These are phyloP conservation scores for Thalassiosira livingstoniorum DNA, from an alignment of 352 stramenopile genomes.

Conservation along the genomic window DNA sequence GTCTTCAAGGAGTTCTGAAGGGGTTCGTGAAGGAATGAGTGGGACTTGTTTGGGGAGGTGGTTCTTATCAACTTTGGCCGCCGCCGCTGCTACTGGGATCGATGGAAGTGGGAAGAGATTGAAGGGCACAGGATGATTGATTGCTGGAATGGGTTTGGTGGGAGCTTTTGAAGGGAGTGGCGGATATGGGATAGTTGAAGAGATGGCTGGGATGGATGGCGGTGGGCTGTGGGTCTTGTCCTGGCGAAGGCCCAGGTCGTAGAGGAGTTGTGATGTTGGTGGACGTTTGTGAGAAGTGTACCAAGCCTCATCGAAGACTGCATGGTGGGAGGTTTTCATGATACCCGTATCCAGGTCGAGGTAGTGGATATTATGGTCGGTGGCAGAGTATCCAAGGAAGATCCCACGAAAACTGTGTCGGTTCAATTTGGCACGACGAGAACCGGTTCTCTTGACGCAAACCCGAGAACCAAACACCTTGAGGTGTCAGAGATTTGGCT, in stretches of 20 bases:
- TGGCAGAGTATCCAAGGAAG: too few species aligned
- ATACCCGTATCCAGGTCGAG: conserved; percentile 39
- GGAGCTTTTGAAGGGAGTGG: background rate
- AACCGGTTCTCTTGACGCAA: conserved; percentile 15
- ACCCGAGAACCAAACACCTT: too few species aligned
- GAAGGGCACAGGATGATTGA: background rate
- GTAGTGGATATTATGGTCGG: too few species aligned
- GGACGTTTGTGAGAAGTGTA: background rate
- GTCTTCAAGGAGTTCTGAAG: background rate
- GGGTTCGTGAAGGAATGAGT: background rate
- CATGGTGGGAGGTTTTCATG: background rate
- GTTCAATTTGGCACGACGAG: background rate
- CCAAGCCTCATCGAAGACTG: background rate
- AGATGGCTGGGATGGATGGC: background rate
- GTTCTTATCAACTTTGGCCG: too few species aligned
- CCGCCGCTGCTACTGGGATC: background rate
- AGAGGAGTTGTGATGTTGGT: conserved; percentile 15
- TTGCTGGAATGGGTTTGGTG: background rate
- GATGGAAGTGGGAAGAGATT: background rate
- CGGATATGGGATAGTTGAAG: background rate
- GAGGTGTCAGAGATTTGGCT: conserved; percentile 27
- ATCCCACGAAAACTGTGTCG: conserved; percentile 7
- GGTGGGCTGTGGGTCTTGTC: background rate
- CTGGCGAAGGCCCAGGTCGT: background rate
- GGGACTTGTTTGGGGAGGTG: too few species aligned